Evolutionary conservation across 371 early-diverging fungal genomes (phyloP), one percentile per base, ranked within the genome.

Genomic region (Zopfochytrium polystomum): DNA sequence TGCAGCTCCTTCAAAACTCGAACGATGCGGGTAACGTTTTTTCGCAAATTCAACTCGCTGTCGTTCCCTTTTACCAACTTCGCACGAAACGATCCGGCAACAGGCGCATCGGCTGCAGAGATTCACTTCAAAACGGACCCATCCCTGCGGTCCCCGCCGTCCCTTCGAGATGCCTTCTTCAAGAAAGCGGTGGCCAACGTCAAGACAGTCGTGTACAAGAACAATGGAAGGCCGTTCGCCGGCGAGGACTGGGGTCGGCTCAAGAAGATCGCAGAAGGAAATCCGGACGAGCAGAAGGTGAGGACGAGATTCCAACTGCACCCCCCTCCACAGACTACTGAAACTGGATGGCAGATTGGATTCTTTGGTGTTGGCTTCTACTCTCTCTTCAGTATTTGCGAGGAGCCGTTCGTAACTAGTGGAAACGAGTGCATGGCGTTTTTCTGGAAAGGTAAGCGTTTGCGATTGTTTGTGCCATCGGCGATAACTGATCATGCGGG

Each of bases 281-380:
- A 93, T 75, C 93, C 92, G 25, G 92, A 85, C 59, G 86, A 86
- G 51, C 77, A 81, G 47, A 86, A 85, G 72, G 77, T 74, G 60
- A 15, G 32, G 18, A 22, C 33, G 1, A 20, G 43, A 18, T 42
- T 42, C 43, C 15, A 38, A 38, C 1, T 42, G 43, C 1, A 0
- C 1, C 20, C 43, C 15, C 18, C 43, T 15, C 43, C 15, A 20
- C 15, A 18, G n/a, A n/a, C n/a, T n/a, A n/a, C n/a, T n/a, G n/a
- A n/a, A n/a, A n/a, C 22, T 26, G 42, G 29, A n/a, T 26, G 50
- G 22, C 58, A 86, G 79, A 89, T 90, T 62, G 93, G 93, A 32
- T 90, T 91, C 34, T 93, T 91, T 75, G 93, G 91, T 32, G 91
- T 91, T 11, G 92, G 92, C 3, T 91, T 91, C 64, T 92, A 91